phyloP scores from a whole-genome alignment of 1,139 yeast genomes.

The Sugiyamaella paludigena region DNA sequence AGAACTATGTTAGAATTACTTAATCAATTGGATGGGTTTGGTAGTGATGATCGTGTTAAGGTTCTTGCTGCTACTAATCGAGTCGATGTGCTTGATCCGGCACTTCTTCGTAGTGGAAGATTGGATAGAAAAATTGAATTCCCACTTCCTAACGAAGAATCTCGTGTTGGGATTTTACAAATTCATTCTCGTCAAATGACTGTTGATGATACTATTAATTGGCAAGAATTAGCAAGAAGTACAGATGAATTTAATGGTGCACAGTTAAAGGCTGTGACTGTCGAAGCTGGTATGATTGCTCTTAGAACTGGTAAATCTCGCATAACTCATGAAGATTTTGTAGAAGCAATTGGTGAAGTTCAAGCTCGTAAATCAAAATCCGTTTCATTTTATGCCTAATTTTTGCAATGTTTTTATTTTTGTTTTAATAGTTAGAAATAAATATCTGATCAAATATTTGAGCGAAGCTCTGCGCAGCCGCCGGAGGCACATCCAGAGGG shows the following conservation, averaged over 20 bases:
- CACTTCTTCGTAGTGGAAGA: constrained; percentile 93
- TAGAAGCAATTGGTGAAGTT: constrained; percentile 96
- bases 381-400: constrained; percentile 88
- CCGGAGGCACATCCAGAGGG: not conserved
- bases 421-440: not conserved
- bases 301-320: constrained; percentile 88
- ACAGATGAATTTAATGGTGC: constrained; percentile 99
- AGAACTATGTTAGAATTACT: constrained; percentile 97
- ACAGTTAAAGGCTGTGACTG: constrained; percentile 95
- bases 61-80: constrained; percentile 98
- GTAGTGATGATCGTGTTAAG: constrained; percentile 96
- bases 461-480: constrained; percentile 3
- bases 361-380: constrained; percentile 96
- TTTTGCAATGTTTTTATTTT: not conserved
- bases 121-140: constrained; percentile 96
- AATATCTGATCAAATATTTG: not conserved
- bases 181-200: constrained; percentile 97
- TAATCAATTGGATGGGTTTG: constrained; percentile 97
- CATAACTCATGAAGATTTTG: constrained; percentile 96
- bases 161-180: constrained; percentile 92
- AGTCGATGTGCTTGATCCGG: constrained; percentile 97
- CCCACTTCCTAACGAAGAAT: constrained; percentile 95
- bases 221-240: constrained; percentile 97
- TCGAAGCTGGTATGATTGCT: constrained; percentile 99
- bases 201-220: constrained; percentile 87